Evolutionary conservation across 257 asterid genomes (phyloP).

Genomic region (Salvia splendens): DNA sequence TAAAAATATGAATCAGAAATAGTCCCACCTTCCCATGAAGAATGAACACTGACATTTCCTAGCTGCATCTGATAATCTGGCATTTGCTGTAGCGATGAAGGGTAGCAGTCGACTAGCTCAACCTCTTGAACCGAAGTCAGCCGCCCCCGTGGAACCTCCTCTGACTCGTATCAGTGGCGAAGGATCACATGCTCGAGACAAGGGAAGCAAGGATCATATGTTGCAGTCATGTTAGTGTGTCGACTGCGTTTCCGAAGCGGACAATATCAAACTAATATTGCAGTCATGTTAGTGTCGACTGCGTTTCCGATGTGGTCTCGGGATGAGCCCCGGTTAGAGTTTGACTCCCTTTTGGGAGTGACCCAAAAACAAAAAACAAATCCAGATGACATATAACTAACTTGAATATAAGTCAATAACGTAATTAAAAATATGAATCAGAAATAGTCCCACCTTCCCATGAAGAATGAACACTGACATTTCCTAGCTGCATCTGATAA

Average conservation of each 20-base stretch:
- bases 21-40: neutral
- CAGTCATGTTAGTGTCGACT: no score
- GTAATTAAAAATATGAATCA: neutral
- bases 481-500: constrained; percentile 3
- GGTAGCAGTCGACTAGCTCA: constrained; percentile 14
- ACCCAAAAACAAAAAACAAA: no score
- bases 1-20: neutral
- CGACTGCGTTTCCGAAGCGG: no score
- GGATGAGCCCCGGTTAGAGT: no score
- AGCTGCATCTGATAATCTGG: constrained; percentile 1
- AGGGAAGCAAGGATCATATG: no score
- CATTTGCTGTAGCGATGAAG: neutral
- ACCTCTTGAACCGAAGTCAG: constrained; percentile 2
- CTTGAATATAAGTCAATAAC: neutral
- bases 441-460: constrained; percentile 3
- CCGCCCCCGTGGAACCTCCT: neutral
- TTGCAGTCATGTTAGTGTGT: no score
- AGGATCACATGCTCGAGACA: neutral
- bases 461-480: constrained; percentile 11
- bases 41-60: constrained; percentile 9
- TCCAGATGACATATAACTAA: neutral
- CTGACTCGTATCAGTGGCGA: constrained; percentile 14
- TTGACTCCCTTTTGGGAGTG: no score
- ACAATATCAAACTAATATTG: no score
- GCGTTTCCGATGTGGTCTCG: no score